Base-by-base conservation (phyloP, 2,329 filamentous ascomycete genomes). In the Microdochium trichocladiopsis region DNA sequence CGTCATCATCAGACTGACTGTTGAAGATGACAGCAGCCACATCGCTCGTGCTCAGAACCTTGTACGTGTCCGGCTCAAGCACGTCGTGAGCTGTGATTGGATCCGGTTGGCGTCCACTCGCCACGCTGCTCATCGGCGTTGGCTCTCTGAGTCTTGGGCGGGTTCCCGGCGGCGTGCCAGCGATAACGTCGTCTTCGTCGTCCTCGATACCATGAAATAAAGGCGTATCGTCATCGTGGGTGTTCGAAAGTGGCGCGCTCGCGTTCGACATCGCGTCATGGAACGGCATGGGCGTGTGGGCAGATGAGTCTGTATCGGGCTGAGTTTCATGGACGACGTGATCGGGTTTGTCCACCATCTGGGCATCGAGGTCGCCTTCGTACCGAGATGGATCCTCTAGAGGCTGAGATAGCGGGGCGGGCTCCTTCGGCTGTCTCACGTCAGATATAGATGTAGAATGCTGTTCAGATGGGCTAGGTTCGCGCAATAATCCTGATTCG, bases 101-200 rank as follows among this genome's bases (percentile, higher is more conserved):
- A 52, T 78, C 75, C 3, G 73, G 72, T 53, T 82, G 79, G 14
- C 76, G 71, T 23, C 77, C 78, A 58, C 72, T 80, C 54, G 48
- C 68, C 57, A 69, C 61, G 57, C 72, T 80, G 53, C 67, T 69
- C 9, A 62, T 62, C 21, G 72, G 72, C 1, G 72, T 73, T 23
- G 61, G 61, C 1, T 62, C 47, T 5, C 60, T 60, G 2, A 67
- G 47, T 36, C 61, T 69, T 3, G 66, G 65, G 57, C 69, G 68
- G 25, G 61, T 50, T 3, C 55, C 56, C 21, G 60, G 61, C 5
- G 64, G 64, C 21, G 61, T 64, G 11, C 59, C 60, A 4, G 56
- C 23, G 22, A 62, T 56, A 41, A 61, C 49, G 22, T 60, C 58
- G 16, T 56, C 54, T 11, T 57, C 57, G 10, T 55, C 51, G n/a